phyloP scores from a whole-genome alignment of 164 flowering plant species.

The Umbellularia californica region DNA sequence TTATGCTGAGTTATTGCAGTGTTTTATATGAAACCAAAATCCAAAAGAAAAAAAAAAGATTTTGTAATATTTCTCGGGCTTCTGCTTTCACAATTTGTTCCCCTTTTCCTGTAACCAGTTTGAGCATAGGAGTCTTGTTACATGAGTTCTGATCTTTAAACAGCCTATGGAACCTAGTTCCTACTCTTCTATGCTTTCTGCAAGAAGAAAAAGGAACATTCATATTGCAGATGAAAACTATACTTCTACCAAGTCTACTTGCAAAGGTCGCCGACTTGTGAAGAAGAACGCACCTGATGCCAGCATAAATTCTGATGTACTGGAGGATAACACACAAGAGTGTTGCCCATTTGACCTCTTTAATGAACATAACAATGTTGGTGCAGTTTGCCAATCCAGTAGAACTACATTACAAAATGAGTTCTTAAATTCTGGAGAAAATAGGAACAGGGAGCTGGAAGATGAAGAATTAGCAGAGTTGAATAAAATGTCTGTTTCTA shows the following conservation, averaged over 20 bases:
- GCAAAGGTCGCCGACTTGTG: conserved; percentile 45
- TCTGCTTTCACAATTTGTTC: neutral
- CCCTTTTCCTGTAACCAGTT: neutral
- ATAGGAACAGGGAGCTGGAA: conserved; percentile 13
- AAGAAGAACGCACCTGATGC: conserved; percentile 30
- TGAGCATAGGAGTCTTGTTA: neutral
- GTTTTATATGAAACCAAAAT: too few species aligned
- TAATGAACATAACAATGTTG: neutral
- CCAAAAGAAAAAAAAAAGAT: too few species aligned
- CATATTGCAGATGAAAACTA: conserved; percentile 13
- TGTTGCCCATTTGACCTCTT: conserved; percentile 4
- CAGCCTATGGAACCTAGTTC: conserved; percentile 22
- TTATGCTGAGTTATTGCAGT: neutral
- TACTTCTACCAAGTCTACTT: conserved; percentile 28
- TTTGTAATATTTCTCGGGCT: too few species aligned
- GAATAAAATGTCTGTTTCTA: conserved; percentile 1
- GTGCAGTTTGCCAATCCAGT: conserved; percentile 4
- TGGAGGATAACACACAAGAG: conserved; percentile 29
- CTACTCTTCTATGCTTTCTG: conserved; percentile 8
- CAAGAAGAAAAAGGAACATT: conserved; percentile 26
- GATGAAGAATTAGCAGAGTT: conserved; percentile 21
- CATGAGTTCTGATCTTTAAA: conserved; percentile 6
- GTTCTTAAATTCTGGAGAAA: conserved; percentile 1
- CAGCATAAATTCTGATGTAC: conserved; percentile 13
- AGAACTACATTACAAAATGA: conserved; percentile 13